Base-by-base conservation (phyloP, 306 rosid genomes). In the Erythrophleum fordii region DNA sequence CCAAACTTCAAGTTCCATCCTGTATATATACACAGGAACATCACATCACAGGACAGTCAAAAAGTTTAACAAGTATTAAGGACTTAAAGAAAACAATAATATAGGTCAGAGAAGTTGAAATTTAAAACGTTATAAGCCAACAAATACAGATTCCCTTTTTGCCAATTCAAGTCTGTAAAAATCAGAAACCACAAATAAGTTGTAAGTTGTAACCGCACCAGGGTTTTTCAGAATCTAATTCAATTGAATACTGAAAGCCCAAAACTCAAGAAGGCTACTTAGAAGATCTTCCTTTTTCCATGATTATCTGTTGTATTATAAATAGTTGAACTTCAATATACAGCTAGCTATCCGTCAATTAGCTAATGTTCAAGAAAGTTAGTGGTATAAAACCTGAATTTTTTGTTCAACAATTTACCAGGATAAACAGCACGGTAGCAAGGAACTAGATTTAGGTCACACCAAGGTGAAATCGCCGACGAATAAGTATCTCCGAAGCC, bases 381-480 rank as follows among this genome's bases (percentile, higher is more conserved):
- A 71, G 84, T 12, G 73, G 76, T 45, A 51, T 25, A 72, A 76
- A 82, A 79, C 73, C 75, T 69, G 77, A 66, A 71, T 72, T 73
- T 44, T 65, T 60, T 73, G 60, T 44, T 73, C 77, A 46, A 28
- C 53, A 53, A 73, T 18, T 60, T 77, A 61, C 87, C 56, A 73
- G 64, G 37, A 42, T 58, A 77, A 69, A 62, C 69, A 72, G 77
- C 81, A 66, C 56, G 7, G 25, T 53, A 2, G 29, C 66, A 76
- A 77, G 77, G 75, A 73, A 72, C 56, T 29, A 71, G 79, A 34
- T 14, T 13, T 45, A 65, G 26, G 60, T 49, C 72, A 72, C 53
- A 64, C 35, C 53, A 61, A 72, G 77, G 49, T 79, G 59, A 48
- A 68, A 48, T 76, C 51, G 31, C 48, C 82, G 52, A 75, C 9